phyloP scores from a whole-genome alignment of 192 early-diverging fungal genomes.

The Backusella liffmaniae region DNA sequence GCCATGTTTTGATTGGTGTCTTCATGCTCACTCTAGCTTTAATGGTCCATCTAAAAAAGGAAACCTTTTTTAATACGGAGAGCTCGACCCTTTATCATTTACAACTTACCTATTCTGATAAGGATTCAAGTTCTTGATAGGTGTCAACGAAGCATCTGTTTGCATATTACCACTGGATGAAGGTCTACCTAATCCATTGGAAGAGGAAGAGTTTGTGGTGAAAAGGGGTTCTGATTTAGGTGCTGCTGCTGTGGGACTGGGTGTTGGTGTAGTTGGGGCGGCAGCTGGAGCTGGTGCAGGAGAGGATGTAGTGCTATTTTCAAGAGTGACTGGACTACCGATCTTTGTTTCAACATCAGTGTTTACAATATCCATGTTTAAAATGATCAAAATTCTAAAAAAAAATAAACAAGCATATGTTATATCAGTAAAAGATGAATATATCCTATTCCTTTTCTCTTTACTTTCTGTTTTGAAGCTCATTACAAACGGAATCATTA shows the following conservation, averaged over 20 bases:
- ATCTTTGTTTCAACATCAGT: constrained; percentile 18
- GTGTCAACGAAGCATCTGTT: constrained; percentile 37
- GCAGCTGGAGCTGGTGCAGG: neutral
- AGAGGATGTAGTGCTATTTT: neutral
- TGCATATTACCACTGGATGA: constrained; percentile 20
- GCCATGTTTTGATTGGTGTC: constrained; percentile 78
- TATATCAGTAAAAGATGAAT: neutral
- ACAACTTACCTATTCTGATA: constrained; percentile 77
- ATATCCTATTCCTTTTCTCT: neutral
- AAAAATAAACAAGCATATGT: no score
- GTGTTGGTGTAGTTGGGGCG: neutral
- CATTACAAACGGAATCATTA: constrained; percentile 46
- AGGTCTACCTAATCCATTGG: constrained; percentile 14
- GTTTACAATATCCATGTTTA: constrained; percentile 49
- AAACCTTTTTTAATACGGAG: neutral
- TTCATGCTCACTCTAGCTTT: constrained; percentile 87
- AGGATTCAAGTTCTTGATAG: constrained; percentile 78
- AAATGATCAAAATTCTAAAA: constrained; percentile 36
- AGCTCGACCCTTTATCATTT: neutral
- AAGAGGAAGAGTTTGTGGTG: constrained; percentile 41
- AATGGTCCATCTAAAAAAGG: constrained; percentile 81
- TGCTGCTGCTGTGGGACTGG: constrained; percentile 19
- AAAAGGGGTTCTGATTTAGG: constrained; percentile 24
- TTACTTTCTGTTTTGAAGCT: constrained; percentile 52
- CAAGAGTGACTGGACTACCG: constrained; percentile 6